phyloP scores from a whole-genome alignment of 352 stramenopile genomes.

The Phytophthora crassamura region DNA sequence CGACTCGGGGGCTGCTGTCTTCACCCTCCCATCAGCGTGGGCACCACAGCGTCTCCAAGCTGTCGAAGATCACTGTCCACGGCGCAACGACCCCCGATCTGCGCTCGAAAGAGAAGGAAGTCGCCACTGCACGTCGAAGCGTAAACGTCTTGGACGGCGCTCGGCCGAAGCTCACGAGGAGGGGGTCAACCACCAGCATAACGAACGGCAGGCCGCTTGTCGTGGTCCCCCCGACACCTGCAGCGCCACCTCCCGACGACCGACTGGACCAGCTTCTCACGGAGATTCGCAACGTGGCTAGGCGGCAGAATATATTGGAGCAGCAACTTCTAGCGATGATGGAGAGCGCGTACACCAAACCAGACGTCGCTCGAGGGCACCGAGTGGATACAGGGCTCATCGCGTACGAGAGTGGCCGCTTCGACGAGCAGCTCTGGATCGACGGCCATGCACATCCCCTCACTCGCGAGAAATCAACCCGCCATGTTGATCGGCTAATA shows the following conservation, averaged over 20 bases:
- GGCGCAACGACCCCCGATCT: not conserved
- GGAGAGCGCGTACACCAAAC: not conserved
- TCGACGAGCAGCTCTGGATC: slow-evolving; percentile 45
- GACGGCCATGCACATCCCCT: slow-evolving; percentile 26
- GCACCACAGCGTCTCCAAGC: slow-evolving; percentile 2
- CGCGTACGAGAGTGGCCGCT: slow-evolving; percentile 30
- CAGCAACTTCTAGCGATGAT: slow-evolving; percentile 31
- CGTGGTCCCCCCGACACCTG: not conserved
- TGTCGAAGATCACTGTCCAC: slow-evolving; percentile 8
- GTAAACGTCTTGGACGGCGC: not conserved
- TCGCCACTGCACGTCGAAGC: not conserved
- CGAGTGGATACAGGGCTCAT: slow-evolving; percentile 13
- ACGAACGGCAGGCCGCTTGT: not conserved
- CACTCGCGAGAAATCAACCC: slow-evolving; percentile 28
- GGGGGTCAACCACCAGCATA: slow-evolving; percentile 12
- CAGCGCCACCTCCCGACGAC: slow-evolving; percentile 9
- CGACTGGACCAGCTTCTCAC: slow-evolving; percentile 31
- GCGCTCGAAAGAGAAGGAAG: not conserved
- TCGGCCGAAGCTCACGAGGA: slow-evolving; percentile 5
- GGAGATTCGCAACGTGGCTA: slow-evolving; percentile 38
- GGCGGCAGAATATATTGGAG: slow-evolving; percentile 33
- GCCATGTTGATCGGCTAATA: slow-evolving; percentile 26
- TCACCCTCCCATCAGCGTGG: slow-evolving; percentile 9
- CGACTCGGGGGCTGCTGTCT: not conserved
- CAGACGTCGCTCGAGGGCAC: not conserved